Base-by-base conservation (phyloP, 1,284 basidiomycete species). In the Anthracocystis panici-leucophaei region DNA sequence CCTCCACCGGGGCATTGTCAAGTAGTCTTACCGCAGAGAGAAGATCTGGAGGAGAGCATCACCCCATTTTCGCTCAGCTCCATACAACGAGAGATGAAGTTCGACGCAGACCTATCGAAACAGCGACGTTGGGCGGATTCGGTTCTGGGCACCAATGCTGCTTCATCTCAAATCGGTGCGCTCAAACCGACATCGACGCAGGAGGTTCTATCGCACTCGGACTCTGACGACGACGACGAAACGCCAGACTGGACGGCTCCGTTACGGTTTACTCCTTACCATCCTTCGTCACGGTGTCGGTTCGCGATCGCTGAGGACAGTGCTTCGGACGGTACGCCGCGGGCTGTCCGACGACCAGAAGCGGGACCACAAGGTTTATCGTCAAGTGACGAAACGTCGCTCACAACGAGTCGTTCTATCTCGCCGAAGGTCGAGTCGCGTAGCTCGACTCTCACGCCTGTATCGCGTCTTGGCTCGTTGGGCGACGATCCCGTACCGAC, bases 31-130 rank as follows among this genome's bases (percentile, higher is more conserved):
- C 3, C 44, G 5, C n/a, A 54, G n/a, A 6, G 3, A 2, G 16
- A 56, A 11, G 14, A 40, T 18, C n/a, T 35, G 14, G n/a, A 49
- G 12, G 68, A 70, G 27, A 33, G 21, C 29, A 65, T 70, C 31
- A 31, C 54, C 4, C 18, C 57, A 9, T 14, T 29, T 16, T 70
- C 68, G 23, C 50, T 70, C 7, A 6, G 33, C 11, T 61, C 53
- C 5, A 65, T 70, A 11, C 54, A 65, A 21, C 54, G 51, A 10
- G 68, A 70, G 57, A 65, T 70, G 44, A 16, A 44, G 16, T 65
- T 65, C 38, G 68, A 70, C 33, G 54, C 42, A 16, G 29, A 50
- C 0, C 25, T 61, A 4, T 35, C 40, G 3, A 61, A 57, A 11
- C 62, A 70, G n/a, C 55, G 49, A 25, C 68, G 58, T 0, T 70